Percentiles rank a stretch among this genome's conserved stretches.
Evolutionary conservation across 2,329 filamentous ascomycete species (phyloP).

Genomic region (Botrytis cinerea): DNA sequence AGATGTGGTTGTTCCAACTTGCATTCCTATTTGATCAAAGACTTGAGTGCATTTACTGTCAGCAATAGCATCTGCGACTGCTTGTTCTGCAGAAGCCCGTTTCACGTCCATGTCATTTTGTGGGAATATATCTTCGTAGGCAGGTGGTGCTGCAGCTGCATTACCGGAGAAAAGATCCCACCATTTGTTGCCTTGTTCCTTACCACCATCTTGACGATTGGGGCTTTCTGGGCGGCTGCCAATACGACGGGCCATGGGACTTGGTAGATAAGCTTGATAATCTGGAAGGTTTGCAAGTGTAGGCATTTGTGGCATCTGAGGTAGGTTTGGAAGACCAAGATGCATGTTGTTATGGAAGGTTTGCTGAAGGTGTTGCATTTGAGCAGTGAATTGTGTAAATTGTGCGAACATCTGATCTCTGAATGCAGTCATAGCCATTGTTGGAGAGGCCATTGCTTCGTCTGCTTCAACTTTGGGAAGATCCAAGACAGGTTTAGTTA

Average conservation of each 20-base stretch:
- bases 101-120: constrained; percentile 54
- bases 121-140: constrained; percentile 80
- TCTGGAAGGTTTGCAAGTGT: constrained; percentile 66
- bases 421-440: constrained; percentile 67
- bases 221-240: constrained; percentile 52
- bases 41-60: constrained; percentile 58
- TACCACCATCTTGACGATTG: constrained; percentile 37
- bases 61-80: constrained; percentile 59
- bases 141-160: constrained; percentile 61
- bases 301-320: constrained; percentile 42
- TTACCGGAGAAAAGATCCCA: constrained; percentile 65
- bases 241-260: constrained; percentile 69
- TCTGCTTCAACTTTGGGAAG: constrained; percentile 30
- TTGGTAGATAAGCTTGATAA: constrained; percentile 67
- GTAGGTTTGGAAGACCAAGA: constrained; percentile 62
- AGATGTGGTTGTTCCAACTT: constrained; percentile 8
- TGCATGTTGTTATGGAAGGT: constrained; percentile 52
- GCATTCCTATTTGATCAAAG: constrained; percentile 48
- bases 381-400: constrained; percentile 44
- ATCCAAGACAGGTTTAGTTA: constrained; percentile 35
- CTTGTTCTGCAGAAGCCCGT: constrained; percentile 57
- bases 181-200: constrained; percentile 60
- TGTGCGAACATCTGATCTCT: constrained; percentile 70
- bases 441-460: constrained; percentile 51
- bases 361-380: constrained; percentile 67